Percentiles rank a stretch among this genome's conserved stretches.
These are phyloP conservation scores for Austropuccinia psidii DNA, from an alignment of 1,284 basidiomycete genomes.

Conservation along the genomic window DNA sequence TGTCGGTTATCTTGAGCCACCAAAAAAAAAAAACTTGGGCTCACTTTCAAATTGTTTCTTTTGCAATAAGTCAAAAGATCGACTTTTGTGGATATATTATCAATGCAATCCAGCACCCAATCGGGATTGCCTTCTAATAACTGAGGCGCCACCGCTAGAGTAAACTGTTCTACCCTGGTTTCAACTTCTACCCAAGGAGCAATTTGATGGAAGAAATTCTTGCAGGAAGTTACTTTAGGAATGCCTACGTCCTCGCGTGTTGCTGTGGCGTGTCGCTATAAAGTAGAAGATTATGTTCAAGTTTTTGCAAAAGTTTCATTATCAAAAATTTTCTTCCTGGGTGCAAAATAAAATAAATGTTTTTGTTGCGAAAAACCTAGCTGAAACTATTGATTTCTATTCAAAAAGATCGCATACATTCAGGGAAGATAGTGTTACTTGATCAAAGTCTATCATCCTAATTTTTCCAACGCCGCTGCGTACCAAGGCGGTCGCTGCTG, in stretches of 20 bases:
- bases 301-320: slow-evolving; percentile 34
- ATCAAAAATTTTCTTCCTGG: not conserved
- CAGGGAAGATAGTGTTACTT: slow-evolving; percentile 81
- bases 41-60: not conserved
- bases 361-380: not conserved
- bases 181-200: slow-evolving; percentile 69
- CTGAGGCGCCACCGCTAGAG: slow-evolving; percentile 62
- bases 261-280: slow-evolving; percentile 77
- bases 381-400: not conserved
- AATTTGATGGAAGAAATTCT: slow-evolving; percentile 63
- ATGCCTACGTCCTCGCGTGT: slow-evolving; percentile 81
- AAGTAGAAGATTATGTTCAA: slow-evolving; percentile 21
- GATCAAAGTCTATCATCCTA: slow-evolving; percentile 67
- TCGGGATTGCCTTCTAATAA: slow-evolving; percentile 66
- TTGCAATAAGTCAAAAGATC: slow-evolving; percentile 28
- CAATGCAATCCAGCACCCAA: slow-evolving; percentile 94
- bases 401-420: slow-evolving; percentile 51
- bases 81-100: slow-evolving; percentile 86
- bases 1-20: not conserved
- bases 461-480: slow-evolving; percentile 53
- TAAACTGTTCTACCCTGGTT: slow-evolving; percentile 64
- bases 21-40: too few relatives aligned
- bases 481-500: slow-evolving; percentile 88
- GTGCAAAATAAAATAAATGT: too few relatives aligned
- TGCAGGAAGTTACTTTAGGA: slow-evolving; percentile 80